These are phyloP conservation scores for Pythium dissotocum DNA, from an alignment of 352 stramenopile genomes.

Conservation along the genomic window DNA sequence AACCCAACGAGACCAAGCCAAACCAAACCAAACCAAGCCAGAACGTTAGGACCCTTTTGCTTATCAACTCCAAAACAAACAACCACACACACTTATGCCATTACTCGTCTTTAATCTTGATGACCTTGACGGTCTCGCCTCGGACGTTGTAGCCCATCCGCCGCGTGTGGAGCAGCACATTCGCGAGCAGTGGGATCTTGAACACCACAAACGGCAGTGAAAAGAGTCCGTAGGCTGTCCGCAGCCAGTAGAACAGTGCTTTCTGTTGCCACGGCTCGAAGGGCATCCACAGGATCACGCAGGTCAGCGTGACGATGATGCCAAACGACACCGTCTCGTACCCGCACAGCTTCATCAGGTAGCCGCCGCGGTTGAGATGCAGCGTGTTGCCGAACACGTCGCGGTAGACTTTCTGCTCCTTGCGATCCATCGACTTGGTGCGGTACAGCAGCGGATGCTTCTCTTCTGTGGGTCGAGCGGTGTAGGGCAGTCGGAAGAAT, in stretches of 20 bases:
- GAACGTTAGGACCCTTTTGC: neutral
- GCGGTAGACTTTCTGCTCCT: slow-evolving; percentile 51
- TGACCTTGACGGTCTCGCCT: slow-evolving; percentile 69
- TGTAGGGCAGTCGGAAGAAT: slow-evolving; percentile 87
- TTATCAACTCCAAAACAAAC: neutral
- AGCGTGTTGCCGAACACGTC: slow-evolving; percentile 85
- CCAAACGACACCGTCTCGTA: slow-evolving; percentile 86
- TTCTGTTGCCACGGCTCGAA: slow-evolving; percentile 81
- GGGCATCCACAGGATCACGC: slow-evolving; percentile 63
- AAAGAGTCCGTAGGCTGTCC: slow-evolving; percentile 81
- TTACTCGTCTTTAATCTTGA: slow-evolving; percentile 38
- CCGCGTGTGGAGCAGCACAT: slow-evolving; percentile 80
- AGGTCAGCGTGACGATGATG: slow-evolving; percentile 62
- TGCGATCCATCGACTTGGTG: slow-evolving; percentile 47
- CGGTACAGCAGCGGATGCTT: slow-evolving; percentile 51
- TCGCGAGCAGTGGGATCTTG: slow-evolving; percentile 84
- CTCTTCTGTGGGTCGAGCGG: slow-evolving; percentile 56
- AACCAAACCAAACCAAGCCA: slow-evolving; percentile 3
- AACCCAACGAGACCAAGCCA: slow-evolving; percentile 10
- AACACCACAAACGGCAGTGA: slow-evolving; percentile 88
- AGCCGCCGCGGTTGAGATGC: slow-evolving; percentile 76
- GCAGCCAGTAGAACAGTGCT: slow-evolving; percentile 87
- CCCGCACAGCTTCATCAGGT: slow-evolving; percentile 85
- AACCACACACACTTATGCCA: slow-evolving; percentile 21
- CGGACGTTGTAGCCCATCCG: slow-evolving; percentile 85